Conservation (phyloP, 257 asterid species). For the Primulina huaijiensis region DNA sequence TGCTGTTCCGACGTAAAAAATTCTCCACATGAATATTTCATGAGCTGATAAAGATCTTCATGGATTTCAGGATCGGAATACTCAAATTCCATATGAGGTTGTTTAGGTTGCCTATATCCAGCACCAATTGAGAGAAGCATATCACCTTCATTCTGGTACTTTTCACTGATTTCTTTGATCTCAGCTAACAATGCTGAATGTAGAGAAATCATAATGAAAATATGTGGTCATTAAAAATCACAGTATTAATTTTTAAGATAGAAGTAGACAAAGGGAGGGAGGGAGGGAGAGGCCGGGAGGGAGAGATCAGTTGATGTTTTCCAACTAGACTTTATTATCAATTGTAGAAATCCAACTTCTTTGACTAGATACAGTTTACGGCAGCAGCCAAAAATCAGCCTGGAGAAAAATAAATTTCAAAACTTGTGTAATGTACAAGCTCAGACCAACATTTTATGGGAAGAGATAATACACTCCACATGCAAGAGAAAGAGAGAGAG, state of each 20-base stretch:
- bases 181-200: constrained; percentile 68
- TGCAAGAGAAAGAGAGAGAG: background rate
- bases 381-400: constrained; percentile 12
- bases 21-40: constrained; percentile 74
- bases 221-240: constrained; percentile 21
- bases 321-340: constrained; percentile 6
- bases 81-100: constrained; percentile 63
- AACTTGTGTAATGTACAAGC: constrained; percentile 3
- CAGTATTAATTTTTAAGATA: background rate
- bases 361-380: constrained; percentile 3
- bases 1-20: constrained; percentile 72
- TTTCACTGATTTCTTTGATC: constrained; percentile 66
- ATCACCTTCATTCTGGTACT: constrained; percentile 57
- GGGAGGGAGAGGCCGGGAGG: background rate
- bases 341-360: constrained; percentile 14
- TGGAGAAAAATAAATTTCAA: constrained; percentile 7
- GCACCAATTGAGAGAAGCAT: constrained; percentile 55
- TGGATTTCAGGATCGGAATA: constrained; percentile 80
- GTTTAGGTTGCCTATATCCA: constrained; percentile 55
- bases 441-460: constrained; percentile 1
- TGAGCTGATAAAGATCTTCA: constrained; percentile 71
- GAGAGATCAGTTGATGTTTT: background rate
- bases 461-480: constrained; percentile 12
- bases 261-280: no score
- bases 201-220: constrained; percentile 28